Conservation (phyloP, 352 stramenopile genomes). For the Globisporangium mamillatum region DNA sequence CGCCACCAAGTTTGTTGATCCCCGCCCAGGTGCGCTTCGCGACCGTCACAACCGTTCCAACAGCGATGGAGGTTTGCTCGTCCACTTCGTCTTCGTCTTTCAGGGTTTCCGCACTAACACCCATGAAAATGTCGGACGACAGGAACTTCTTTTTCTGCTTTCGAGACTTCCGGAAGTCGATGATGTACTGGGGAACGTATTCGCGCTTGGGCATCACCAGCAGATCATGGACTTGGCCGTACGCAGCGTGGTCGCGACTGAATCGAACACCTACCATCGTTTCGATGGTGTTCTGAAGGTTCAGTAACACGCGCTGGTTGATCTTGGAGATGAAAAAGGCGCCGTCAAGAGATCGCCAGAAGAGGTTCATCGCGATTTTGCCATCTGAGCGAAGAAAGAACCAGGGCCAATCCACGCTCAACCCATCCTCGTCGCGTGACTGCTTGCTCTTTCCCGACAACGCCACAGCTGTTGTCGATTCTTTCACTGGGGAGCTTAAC, state of each 20-base stretch:
- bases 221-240: conserved; percentile 33
- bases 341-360: conserved; percentile 71
- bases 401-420: conserved; percentile 76
- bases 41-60: conserved; percentile 68
- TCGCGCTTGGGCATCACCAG: conserved; percentile 45
- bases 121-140: conserved; percentile 59
- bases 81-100: conserved; percentile 40
- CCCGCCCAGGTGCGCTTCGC: conserved; percentile 82
- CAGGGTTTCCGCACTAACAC: conserved; percentile 33
- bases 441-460: not conserved
- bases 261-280: conserved; percentile 37
- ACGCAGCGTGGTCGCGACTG: conserved; percentile 29
- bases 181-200: conserved; percentile 37
- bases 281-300: conserved; percentile 32
- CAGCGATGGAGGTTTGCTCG: conserved; percentile 37
- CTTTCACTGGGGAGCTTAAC: not conserved
- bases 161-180: conserved; percentile 47
- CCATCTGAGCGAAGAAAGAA: conserved; percentile 71
- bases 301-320: conserved; percentile 32
- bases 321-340: conserved; percentile 61
- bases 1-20: conserved; percentile 84
- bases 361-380: conserved; percentile 83
- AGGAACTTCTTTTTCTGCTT: conserved; percentile 55
- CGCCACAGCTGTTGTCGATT: not conserved
- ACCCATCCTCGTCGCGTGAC: conserved; percentile 15